A percentile compares a stretch with the other conserved stretches of the same genome.
Conservation (phyloP, 2,329 filamentous ascomycete species). For the Aspergillus sp. region DNA sequence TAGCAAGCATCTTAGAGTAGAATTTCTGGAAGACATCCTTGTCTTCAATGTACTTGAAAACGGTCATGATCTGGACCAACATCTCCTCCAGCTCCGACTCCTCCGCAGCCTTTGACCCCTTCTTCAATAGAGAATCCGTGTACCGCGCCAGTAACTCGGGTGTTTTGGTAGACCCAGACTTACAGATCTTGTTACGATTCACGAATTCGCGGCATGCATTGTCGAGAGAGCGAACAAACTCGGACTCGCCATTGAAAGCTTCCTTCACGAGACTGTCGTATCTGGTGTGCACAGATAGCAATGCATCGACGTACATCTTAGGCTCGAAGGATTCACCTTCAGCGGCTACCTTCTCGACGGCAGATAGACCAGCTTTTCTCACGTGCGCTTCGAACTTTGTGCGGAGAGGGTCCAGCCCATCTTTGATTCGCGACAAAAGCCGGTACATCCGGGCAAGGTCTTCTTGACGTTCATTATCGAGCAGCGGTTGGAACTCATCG, state of each 20-base stretch:
- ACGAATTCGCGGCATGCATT: slow-evolving; percentile 98
- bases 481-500: slow-evolving; percentile 91
- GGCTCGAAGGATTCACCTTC: slow-evolving; percentile 90
- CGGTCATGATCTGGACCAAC: slow-evolving; percentile 92
- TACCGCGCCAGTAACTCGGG: slow-evolving; percentile 95
- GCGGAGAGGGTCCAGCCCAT: slow-evolving; percentile 85
- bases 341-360: slow-evolving; percentile 85
- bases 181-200: slow-evolving; percentile 96
- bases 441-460: slow-evolving; percentile 97
- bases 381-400: slow-evolving; percentile 90
- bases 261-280: slow-evolving; percentile 89
- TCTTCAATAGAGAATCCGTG: slow-evolving; percentile 86
- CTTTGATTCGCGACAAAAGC: slow-evolving; percentile 81
- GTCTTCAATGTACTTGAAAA: slow-evolving; percentile 99
- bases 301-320: slow-evolving; percentile 92
- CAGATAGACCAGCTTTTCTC: slow-evolving; percentile 79
- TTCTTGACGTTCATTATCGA: slow-evolving; percentile 92
- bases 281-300: slow-evolving; percentile 90
- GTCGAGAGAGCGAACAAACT: slow-evolving; percentile 93
- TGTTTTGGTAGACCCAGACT: slow-evolving; percentile 87
- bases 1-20: slow-evolving; percentile 94
- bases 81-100: slow-evolving; percentile 90
- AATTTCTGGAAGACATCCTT: slow-evolving; percentile 99
- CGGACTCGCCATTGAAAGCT: slow-evolving; percentile 91
- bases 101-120: slow-evolving; percentile 84